Evolutionary conservation across 176 grass and related monocot species (phyloP), one percentile per base, ranked within the genome.

Genomic region (Leersia perrieri): DNA sequence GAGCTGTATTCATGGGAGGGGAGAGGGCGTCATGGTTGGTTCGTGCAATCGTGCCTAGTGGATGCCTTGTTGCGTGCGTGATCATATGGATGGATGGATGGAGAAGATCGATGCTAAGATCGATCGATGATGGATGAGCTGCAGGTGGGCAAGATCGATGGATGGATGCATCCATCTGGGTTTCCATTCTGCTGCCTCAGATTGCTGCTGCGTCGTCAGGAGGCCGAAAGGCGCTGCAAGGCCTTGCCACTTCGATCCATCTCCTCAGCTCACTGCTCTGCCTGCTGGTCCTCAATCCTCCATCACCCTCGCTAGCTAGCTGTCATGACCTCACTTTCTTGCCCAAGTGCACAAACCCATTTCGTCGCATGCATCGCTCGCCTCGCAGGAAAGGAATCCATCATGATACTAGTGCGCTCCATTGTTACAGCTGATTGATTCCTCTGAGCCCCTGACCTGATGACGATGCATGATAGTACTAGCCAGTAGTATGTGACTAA

Each of bases 1-100:
- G 34, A 80, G 87, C 77, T 91, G 92, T 91, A 87, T 60, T 51
- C 11, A 39, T 34, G 23, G n/a, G n/a, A n/a, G n/a, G n/a, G n/a
- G n/a, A n/a, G n/a, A n/a, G n/a, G 34, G 33, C 30, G 5, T 51
- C 44, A 34, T 15, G 63, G 20, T 7, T 60, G 76, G 9, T 7
- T 27, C 22, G n/a, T 44, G 67, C 34, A n/a, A n/a, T n/a, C n/a
- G 5, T 18, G 26, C 9, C 33, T 31, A 33, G 12, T n/a, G 78
- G 6, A 12, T 51, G 66, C 66, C 74, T 66, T 57, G 30, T 75
- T 88, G 69, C 38, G 14, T 90, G 78, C 74, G 67, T 90, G 79
- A 83, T 76, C 85, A 77, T 76, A 47, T 38, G 60, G 51, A 57
- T 7, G 73, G 29, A 51, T 51, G 45, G 45, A 47, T 51, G 60